Evolutionary conservation across 163 green algal species (phyloP), one percentile per base, ranked within the genome.

Genomic region (Coccomyxa subellipsoidea): DNA sequence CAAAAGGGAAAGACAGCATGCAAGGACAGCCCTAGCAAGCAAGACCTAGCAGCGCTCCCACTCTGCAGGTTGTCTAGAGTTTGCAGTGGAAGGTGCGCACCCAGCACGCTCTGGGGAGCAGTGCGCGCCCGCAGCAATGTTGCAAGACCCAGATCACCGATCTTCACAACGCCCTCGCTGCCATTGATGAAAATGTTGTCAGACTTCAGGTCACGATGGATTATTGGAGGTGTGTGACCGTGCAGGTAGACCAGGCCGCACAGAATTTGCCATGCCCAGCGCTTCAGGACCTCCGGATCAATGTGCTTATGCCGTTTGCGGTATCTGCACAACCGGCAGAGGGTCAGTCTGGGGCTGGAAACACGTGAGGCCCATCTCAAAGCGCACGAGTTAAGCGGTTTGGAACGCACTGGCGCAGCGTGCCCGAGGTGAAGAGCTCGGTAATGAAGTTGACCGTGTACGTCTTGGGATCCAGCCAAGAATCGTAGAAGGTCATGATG

Each of bases 391-490:
- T 59, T 8, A 27, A 18, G 47, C 47, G 47, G 47, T 73, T 73
- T 36, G 8, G 70, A 66, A 91, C 94, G 90, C 86, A 99, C 96
- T 99, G 95, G 18, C 96, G 88, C 87, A 99, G 91, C 0, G 96
- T 99, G 66, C 97, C 97, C 40, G 89, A 95, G 0, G 97, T 99
- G 90, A 99, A 99, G 39, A 99, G 93, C 89, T 99, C 97, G 10
- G 97, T 99, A 87, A 99, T 99, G 88, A 99, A 99, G 89, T 99
- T 99, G 80, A 98, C 93, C 2, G 88, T 95, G 78, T 92, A 82
- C 59, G 91, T 95, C 84, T 97, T 94, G 54, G 91, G 75, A 79
- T 98, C 95, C 59, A 98, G 85, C 95, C 97, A 99, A 23, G 89
- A 97, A 86, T 98, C 95, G 81, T 96, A 96, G 78, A 99, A 98